Percentiles rank a stretch among this genome's conserved stretches.
phyloP scores from a whole-genome alignment of 2,329 filamentous ascomycete genomes.

The Trichoderma citrinoviride region DNA sequence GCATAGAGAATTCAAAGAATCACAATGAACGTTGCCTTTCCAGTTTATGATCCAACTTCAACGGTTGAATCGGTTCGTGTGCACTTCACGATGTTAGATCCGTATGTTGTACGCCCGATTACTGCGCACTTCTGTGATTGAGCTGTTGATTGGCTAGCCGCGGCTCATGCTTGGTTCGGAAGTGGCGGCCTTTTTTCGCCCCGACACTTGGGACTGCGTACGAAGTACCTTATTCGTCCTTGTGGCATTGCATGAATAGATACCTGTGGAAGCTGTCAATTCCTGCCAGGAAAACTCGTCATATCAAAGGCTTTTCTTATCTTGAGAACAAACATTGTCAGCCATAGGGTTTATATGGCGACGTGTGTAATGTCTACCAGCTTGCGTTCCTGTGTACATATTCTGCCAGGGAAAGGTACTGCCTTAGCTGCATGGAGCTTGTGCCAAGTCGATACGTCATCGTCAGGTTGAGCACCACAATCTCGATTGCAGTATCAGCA shows the following conservation, averaged over 20 bases:
- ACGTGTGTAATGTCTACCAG: too few species aligned
- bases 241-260: too few species aligned
- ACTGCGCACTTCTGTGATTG: background rate
- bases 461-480: background rate
- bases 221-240: too few species aligned
- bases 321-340: too few species aligned
- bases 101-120: background rate
- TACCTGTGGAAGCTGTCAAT: too few species aligned
- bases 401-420: too few species aligned
- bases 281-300: too few species aligned
- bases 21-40: background rate
- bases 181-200: background rate
- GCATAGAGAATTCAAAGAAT: conserved; percentile 20
- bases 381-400: too few species aligned
- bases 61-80: background rate
- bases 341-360: too few species aligned
- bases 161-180: background rate
- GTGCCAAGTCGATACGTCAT: conserved; percentile 1
- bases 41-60: background rate
- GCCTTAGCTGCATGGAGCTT: background rate
- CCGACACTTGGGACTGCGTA: too few species aligned
- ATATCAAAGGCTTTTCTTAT: too few species aligned
- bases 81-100: background rate
- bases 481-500: background rate
- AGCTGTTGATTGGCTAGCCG: background rate